Evolutionary conservation across 371 early-diverging fungal genomes (phyloP).

Genomic region (Apophysomyces variabilis): DNA sequence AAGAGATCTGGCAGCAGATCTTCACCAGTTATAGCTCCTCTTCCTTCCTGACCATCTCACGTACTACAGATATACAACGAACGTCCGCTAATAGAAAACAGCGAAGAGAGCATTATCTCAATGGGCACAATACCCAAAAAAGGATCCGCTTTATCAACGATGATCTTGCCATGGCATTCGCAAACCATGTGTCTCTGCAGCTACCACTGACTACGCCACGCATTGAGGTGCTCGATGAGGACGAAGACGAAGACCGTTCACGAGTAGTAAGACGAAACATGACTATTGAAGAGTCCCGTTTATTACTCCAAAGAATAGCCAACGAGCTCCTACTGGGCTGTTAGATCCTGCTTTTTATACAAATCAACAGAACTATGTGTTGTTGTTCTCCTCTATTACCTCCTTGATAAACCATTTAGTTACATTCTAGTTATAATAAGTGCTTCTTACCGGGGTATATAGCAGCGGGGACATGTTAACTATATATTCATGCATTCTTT

Average conservation of each 20-base stretch:
- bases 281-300: slow-evolving; percentile 7
- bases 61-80: background rate
- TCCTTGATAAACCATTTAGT: no score
- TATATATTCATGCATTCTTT: no score
- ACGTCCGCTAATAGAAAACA: background rate
- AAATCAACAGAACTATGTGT: no score
- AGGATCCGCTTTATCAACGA: slow-evolving; percentile 4
- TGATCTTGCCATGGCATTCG: slow-evolving; percentile 2
- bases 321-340: background rate
- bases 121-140: background rate
- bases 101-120: background rate
- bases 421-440: no score
- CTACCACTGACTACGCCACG: background rate
- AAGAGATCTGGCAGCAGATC: slow-evolving; percentile 11
- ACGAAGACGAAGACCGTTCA: background rate
- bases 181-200: background rate
- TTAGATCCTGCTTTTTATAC: background rate
- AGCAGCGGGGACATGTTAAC: no score
- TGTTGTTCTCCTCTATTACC: no score
- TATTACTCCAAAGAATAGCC: slow-evolving; percentile 1
- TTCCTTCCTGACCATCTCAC: background rate
- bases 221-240: background rate
- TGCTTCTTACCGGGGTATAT: no score
- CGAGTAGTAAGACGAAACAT: slow-evolving; percentile 4
- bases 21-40: background rate